Evolutionary conservation across 352 stramenopile species (phyloP), one percentile per base, ranked within the genome.

Genomic region (Pythium dissotocum): DNA sequence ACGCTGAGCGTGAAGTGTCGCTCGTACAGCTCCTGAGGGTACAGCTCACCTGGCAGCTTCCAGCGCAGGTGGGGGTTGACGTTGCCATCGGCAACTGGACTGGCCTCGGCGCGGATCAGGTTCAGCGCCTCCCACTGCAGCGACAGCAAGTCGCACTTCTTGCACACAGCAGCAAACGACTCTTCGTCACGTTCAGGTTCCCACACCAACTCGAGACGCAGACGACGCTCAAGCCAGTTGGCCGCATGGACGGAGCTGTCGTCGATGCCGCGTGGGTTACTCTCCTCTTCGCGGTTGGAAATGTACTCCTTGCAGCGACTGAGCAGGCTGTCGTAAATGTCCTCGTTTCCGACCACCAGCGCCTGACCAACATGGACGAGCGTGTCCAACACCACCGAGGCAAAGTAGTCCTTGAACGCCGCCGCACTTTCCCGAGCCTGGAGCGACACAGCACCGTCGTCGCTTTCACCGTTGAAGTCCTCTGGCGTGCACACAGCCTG

Each of bases 331-430:
- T 91, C 82, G 68, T 88, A 90, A 36, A 88, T 63, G 54, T 91
- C 87, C 55, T 87, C 81, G 9, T 70, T 72, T 3, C 69, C 70
- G 18, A 71, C 63, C 1, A 65, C 65, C 24, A 94, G 63, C 53
- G 80, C 73, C 18, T 87, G 71, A 0, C 87, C 87, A 63, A 82
- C 78, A 57, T 92, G 82, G 2, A 93, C 55, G 36, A 95, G 61
- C 28, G 83, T 78, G 57, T 93, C 82, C 26, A 95, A 74, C 49
- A 93, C 85, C 40, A 93, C 66, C 2, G 77, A 77, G 1, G 81
- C 80, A 58, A 92, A 84, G 40, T 88, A 93, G 63, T 95, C 87
- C 58, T 95, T 93, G 77, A 85, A 91, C 13, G 87, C 85, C 0
- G 76, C 76, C 0, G 75, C 70, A 59, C 91, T 64, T 62, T 94